Evolutionary conservation across 257 asterid species (phyloP), one percentile per base, ranked within the genome.

Genomic region (Euphrasia confusa): DNA sequence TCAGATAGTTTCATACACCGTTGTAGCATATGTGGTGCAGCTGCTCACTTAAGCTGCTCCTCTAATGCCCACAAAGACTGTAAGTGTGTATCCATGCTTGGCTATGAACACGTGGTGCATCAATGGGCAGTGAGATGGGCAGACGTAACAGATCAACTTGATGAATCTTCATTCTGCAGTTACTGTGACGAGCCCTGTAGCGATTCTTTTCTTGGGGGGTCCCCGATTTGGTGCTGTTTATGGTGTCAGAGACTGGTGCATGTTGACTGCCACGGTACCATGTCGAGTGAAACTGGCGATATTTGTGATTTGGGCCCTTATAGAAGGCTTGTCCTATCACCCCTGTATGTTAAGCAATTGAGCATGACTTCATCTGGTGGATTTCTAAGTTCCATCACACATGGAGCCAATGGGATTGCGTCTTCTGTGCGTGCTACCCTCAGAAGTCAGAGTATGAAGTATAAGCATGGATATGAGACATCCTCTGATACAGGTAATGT

Each of bases 241-340:
- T 93, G 99, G 99, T 93, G 99, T 73, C 99, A 89, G 75, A 95
- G 90, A 15, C 68, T 93, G 68, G 95, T 93, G 53, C 99, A 93
- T 78, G 97, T 89, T 67, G 99, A 93, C 61, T 93, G 99, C 76
- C 99, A 87, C 55, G 69, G 92, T 69, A 83, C 71, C 61, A 79
- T 93, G 94, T 82, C 70, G 45, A 83, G 76, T 70, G 97, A 89
- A 74, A 87, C 86, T 3, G 95, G 96, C 61, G 99, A 93, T 69
- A 54, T 83, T 55, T 93, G 99, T 71, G 99, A 93, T 79, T 63
- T 93, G 72, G 99, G 97, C 63, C 85, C 96, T 62, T 82, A 79
- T 57, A 85, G 82, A 73, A 85, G 96, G 81, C 94, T 93, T 71
- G 77, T 93, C 56, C 75, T 93, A 65, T 89, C 99, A 21, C 99